Conservation (phyloP, 116 monocot genomes). For the Zostera marina region DNA sequence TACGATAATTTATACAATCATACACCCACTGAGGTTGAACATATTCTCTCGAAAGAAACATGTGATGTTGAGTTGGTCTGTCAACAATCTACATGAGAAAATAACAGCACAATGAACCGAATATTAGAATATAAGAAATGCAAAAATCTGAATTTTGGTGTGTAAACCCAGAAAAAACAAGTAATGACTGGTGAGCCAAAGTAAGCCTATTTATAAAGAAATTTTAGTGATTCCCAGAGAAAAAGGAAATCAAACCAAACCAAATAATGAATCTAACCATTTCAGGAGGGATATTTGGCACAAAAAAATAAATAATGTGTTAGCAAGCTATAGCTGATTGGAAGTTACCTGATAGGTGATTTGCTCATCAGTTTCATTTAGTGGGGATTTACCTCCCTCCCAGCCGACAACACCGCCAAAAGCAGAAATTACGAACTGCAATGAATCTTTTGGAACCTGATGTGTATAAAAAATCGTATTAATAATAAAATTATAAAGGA, state of each 20-base stretch:
- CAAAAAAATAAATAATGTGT: no score
- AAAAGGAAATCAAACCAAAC: no score
- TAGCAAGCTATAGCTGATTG: background rate
- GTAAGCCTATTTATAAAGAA: no score
- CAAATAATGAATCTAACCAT: background rate
- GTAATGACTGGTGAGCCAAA: no score
- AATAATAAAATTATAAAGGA: background rate
- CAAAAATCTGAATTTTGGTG: background rate
- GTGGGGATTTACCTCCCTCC: constrained; percentile 85
- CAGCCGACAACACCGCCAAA: constrained; percentile 95
- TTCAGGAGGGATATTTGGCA: no score
- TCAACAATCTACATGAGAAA: constrained; percentile 71
- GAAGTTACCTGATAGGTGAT: constrained; percentile 79
- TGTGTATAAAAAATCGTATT: background rate
- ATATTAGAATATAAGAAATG: background rate
- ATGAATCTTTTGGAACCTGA: constrained; percentile 81
- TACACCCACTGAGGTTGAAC: constrained; percentile 93
- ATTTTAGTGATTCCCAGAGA: no score
- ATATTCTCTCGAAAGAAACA: constrained; percentile 97
- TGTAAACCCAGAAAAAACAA: no score
- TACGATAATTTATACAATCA: constrained; percentile 84
- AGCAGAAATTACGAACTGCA: constrained; percentile 82
- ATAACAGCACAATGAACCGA: background rate
- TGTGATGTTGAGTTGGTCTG: constrained; percentile 73
- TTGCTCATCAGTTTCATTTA: constrained; percentile 48